Conservation (phyloP, 2,329 filamentous ascomycete genomes). For the Magnaporthales sp. region DNA sequence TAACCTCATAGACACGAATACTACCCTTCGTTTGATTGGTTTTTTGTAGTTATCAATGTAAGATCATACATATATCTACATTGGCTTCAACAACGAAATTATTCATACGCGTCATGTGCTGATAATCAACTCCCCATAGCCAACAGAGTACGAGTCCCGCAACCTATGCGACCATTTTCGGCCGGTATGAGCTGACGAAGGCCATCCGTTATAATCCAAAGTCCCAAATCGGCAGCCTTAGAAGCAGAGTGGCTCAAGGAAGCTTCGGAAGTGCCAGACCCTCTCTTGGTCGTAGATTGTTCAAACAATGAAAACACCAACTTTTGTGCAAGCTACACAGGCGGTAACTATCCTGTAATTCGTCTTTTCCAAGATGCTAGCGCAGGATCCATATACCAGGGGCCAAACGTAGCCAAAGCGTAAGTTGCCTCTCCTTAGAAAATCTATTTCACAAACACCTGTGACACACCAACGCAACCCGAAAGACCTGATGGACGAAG, state of each 20-base stretch:
- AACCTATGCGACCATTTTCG: neutral
- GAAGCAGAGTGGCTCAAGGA: conserved; percentile 4
- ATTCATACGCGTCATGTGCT: neutral
- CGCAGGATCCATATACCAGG: conserved; percentile 11
- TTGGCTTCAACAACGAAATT: neutral
- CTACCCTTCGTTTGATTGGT: neutral
- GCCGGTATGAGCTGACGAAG: neutral
- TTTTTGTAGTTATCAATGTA: neutral
- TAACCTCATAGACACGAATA: neutral
- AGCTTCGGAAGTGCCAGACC: conserved; percentile 3
- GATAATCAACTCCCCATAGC: neutral
- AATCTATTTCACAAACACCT: too few species aligned
- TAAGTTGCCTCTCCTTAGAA: too few species aligned
- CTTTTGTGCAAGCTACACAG: conserved; percentile 10
- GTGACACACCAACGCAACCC: too few species aligned
- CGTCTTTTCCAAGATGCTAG: conserved; percentile 12
- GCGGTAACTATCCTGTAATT: conserved; percentile 12
- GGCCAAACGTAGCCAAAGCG: conserved; percentile 12
- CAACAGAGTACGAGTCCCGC: neutral
- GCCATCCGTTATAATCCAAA: neutral
- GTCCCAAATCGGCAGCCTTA: neutral
- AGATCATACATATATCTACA: neutral
- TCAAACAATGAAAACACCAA: neutral
- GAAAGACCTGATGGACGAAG: neutral
- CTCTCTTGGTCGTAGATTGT: conserved; percentile 17